phyloP scores from a whole-genome alignment of 176 grass and related monocot genomes.

The Coix lacrymajobi region DNA sequence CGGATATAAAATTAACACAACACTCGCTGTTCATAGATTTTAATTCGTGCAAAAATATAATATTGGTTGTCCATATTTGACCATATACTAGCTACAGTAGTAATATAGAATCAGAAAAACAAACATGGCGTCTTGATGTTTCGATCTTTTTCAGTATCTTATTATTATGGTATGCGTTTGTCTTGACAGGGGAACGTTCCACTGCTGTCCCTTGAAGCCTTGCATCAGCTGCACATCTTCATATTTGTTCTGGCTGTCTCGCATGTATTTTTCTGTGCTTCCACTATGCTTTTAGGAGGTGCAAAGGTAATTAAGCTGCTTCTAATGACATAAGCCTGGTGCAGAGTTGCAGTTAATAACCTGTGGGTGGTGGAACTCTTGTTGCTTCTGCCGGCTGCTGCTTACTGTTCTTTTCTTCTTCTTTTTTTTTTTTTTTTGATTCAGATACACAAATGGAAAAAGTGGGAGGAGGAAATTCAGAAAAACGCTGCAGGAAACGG shows the following conservation, averaged over 20 bases:
- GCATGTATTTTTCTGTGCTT: slow-evolving; percentile 70
- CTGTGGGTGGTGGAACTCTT: too few species aligned
- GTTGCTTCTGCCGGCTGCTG: neutral
- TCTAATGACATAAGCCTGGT: neutral
- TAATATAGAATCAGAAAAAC: neutral
- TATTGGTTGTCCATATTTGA: neutral
- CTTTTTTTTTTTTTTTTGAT: too few species aligned
- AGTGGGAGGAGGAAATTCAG: slow-evolving; percentile 81
- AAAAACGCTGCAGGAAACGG: slow-evolving; percentile 46
- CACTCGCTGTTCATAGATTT: neutral
- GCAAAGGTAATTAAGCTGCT: slow-evolving; percentile 59
- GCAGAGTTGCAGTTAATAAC: neutral
- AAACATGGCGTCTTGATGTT: neutral
- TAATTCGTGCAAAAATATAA: neutral
- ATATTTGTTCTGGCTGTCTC: slow-evolving; percentile 89
- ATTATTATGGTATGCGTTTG: neutral
- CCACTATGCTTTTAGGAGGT: slow-evolving; percentile 77
- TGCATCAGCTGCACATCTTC: slow-evolving; percentile 92
- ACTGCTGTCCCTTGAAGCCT: slow-evolving; percentile 73
- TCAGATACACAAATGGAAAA: slow-evolving; percentile 87
- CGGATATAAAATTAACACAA: neutral
- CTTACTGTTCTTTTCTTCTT: neutral
- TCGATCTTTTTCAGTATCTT: neutral
- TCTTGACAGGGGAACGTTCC: slow-evolving; percentile 70
- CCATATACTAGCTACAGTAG: too few species aligned